These are phyloP conservation scores for Yamadazyma membranifaciens DNA, from an alignment of 1,139 yeast species.

Conservation along the genomic window DNA sequence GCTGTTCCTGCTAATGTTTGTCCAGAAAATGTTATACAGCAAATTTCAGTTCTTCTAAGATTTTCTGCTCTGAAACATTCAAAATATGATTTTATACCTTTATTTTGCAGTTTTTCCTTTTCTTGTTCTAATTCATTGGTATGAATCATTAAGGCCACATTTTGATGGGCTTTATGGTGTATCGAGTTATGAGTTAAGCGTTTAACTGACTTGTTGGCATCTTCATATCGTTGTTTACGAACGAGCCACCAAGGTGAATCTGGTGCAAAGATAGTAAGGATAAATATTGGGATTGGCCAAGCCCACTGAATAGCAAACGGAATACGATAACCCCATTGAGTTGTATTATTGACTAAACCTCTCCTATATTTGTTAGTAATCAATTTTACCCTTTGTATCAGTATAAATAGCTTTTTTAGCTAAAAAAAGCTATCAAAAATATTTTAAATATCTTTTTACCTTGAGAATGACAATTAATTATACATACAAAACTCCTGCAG, in stretches of 20 bases:
- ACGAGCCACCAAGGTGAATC: conserved; percentile 26
- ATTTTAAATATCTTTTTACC: too few species aligned
- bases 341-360: conserved; percentile 18
- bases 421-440: too few species aligned
- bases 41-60: conserved; percentile 23
- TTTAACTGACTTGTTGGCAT: conserved; percentile 18
- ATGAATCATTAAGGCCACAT: conserved; percentile 19
- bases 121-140: conserved; percentile 20
- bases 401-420: too few species aligned
- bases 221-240: conserved; percentile 19
- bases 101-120: conserved; percentile 7
- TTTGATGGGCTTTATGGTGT: conserved; percentile 14
- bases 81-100: conserved; percentile 14
- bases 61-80: conserved; percentile 22
- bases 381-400: conserved; percentile 16
- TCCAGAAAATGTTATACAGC: conserved; percentile 20
- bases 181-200: conserved; percentile 15
- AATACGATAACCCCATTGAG: conserved; percentile 20
- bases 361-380: conserved; percentile 25
- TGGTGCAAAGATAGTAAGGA: conserved; percentile 19
- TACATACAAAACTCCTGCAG: conserved; percentile 19
- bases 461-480: too few species aligned
- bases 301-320: conserved; percentile 26
- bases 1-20: conserved; percentile 24
- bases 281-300: conserved; percentile 21